phyloP scores from a whole-genome alignment of 345 rosid genomes.

The Turritis glabra region DNA sequence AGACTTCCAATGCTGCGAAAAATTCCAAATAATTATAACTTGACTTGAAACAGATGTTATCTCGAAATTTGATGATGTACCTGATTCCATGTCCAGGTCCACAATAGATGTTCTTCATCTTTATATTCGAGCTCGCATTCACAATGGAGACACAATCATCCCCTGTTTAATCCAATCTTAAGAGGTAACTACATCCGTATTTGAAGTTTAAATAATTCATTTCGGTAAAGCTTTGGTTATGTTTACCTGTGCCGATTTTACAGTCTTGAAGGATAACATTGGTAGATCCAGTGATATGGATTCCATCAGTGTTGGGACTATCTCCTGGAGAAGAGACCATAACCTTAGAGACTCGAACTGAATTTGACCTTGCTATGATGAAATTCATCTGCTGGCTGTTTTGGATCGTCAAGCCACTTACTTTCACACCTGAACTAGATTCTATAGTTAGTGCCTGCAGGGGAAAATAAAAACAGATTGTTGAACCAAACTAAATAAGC shows the following conservation, averaged over 20 bases:
- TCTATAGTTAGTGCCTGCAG: conserved; percentile 94
- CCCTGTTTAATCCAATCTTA: conserved; percentile 51
- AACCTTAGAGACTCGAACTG: conserved; percentile 69
- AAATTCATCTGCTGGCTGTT: conserved; percentile 99
- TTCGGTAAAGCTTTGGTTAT: neutral
- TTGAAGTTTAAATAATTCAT: neutral
- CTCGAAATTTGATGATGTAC: conserved; percentile 38
- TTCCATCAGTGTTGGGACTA: conserved; percentile 99
- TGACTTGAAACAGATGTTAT: neutral
- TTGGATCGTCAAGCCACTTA: conserved; percentile 80
- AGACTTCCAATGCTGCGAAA: conserved; percentile 88
- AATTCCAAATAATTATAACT: neutral
- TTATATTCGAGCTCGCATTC: conserved; percentile 75
- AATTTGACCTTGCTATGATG: conserved; percentile 65
- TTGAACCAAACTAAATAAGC: conserved; percentile 26
- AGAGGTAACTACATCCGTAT: neutral
- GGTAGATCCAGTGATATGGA: conserved; percentile 87
- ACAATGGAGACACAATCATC: conserved; percentile 98
- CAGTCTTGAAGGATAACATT: conserved; percentile 80
- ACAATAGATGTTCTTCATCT: conserved; percentile 87
- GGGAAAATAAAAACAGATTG: neutral
- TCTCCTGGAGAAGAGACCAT: conserved; percentile 86
- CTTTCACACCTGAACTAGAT: conserved; percentile 77
- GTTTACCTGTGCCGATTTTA: conserved; percentile 91
- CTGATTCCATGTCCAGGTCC: conserved; percentile 99